Base-by-base conservation (phyloP, 2,329 filamentous ascomycete genomes). In the Parastagonospora avenae region DNA sequence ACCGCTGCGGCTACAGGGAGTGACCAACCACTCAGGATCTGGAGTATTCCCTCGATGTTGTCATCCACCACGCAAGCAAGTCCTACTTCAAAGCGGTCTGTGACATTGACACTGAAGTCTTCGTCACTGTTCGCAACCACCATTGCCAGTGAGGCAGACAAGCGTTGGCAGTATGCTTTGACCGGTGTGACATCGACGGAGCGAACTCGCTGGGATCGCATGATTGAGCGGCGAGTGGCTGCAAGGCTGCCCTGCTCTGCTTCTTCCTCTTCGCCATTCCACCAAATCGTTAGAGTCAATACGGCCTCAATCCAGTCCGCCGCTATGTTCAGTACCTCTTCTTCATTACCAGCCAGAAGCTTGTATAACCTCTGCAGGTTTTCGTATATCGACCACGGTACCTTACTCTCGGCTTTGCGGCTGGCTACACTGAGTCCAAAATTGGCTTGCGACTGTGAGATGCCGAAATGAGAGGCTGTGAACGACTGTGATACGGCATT, bases 301-400 rank as follows among this genome's bases (percentile, higher is more conserved):
- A 88, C 89, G 0, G 91, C 92, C 76, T 97, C 93, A 44, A 93
- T 86, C 93, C 93, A 97, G 73, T 97, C 92, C 66, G 93, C 87
- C 1, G 92, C 85, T 38, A 86, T 85, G 40, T 86, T 83, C 54
- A 95, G 78, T 45, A 97, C 90, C 15, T 91, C 86, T 31, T 87
- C 83, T 8, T 85, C 81, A 57, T 89, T 85, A 31, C 93, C 92
- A 4, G 94, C 81, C 1, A 95, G 77, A 53, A 96, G 87, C 30
- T 87, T 87, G 70, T 96, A 97, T 5, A 97, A 76, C 10, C 85
- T 86, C 59, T 88, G 85, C 46, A 97, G 77, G 60, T 89, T 91
- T 68, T 96, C 88, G 70, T 96, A 97, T 27, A 97, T 85, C 19
- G 89, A 85, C 90, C 90, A 96, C 0, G 92, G 93, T 30, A 97